A percentile compares a stretch with the other conserved stretches of the same genome.
These are phyloP conservation scores for Phaffomyces opuntiae DNA, from an alignment of 805 yeast genomes.

Conservation along the genomic window DNA sequence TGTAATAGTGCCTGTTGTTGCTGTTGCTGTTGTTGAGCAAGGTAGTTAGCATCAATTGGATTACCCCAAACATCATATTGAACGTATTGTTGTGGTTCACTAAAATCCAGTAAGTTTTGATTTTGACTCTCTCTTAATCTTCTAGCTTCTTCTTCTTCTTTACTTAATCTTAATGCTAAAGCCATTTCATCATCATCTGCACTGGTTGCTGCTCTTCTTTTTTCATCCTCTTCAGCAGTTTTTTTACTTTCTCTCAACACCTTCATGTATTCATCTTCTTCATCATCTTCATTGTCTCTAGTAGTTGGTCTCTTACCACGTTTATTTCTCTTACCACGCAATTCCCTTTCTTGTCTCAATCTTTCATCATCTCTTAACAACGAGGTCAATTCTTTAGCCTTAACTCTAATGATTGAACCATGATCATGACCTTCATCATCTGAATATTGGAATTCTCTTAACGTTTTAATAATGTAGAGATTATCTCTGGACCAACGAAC, in stretches of 20 bases:
- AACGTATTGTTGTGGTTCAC: slow-evolving; percentile 33
- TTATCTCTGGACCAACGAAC: slow-evolving; percentile 91
- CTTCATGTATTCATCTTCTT: slow-evolving; percentile 69
- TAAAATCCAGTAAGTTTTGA: slow-evolving; percentile 45
- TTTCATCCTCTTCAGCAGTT: slow-evolving; percentile 82
- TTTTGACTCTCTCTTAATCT: slow-evolving; percentile 35
- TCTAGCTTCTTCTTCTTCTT: slow-evolving; percentile 73
- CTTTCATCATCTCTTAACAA: slow-evolving; percentile 77
- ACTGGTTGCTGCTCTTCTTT: slow-evolving; percentile 41
- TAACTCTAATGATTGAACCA: slow-evolving; percentile 81
- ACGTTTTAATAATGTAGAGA: slow-evolving; percentile 77
- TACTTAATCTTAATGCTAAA: slow-evolving; percentile 61
- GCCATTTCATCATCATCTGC: slow-evolving; percentile 45
- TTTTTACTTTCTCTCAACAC: slow-evolving; percentile 75
- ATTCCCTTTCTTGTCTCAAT: slow-evolving; percentile 58
- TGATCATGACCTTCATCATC: slow-evolving; percentile 80
- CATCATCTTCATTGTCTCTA: slow-evolving; percentile 24
- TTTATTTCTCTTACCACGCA: slow-evolving; percentile 30
- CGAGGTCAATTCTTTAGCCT: slow-evolving; percentile 84
- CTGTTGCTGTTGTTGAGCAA: slow-evolving; percentile 15
- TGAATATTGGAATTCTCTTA: slow-evolving; percentile 78
- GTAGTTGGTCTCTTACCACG: slow-evolving; percentile 26
- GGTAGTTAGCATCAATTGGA: slow-evolving; percentile 19
- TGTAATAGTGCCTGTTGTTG: slow-evolving; percentile 27
- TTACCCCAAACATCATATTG: slow-evolving; percentile 25